Percentiles rank a stretch among this genome's conserved stretches.
phyloP scores from a whole-genome alignment of 352 stramenopile species.

The Phytophthora vignae region DNA sequence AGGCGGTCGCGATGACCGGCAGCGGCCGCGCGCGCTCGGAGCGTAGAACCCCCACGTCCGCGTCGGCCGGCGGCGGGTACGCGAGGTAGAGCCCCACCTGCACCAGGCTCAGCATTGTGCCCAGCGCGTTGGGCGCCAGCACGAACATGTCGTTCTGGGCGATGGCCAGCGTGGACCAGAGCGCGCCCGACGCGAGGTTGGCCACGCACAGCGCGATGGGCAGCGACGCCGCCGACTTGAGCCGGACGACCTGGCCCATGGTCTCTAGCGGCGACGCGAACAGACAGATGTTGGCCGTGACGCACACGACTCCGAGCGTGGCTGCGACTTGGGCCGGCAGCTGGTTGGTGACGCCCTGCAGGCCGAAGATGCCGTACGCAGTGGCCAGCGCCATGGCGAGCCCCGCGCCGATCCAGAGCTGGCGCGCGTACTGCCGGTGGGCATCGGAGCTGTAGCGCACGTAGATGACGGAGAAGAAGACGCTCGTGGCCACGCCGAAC shows the following conservation, averaged over 20 bases:
- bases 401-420: conserved; percentile 18
- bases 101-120: conserved; percentile 33
- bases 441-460: conserved; percentile 27
- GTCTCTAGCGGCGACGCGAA: conserved; percentile 42
- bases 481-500: conserved; percentile 35
- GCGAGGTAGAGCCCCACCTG: conserved; percentile 47
- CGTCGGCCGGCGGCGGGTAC: conserved; percentile 28
- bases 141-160: conserved; percentile 40
- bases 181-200: conserved; percentile 25
- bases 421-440: conserved; percentile 17
- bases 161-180: conserved; percentile 34
- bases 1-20: conserved; percentile 15
- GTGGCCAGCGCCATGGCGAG: conserved; percentile 22
- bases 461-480: conserved; percentile 44
- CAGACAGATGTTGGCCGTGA: conserved; percentile 34
- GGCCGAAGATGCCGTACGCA: conserved; percentile 26
- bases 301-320: conserved; percentile 36
- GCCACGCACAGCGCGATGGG: conserved; percentile 41
- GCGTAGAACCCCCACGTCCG: conserved; percentile 5
- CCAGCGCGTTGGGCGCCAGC: conserved; percentile 38
- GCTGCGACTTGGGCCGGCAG: conserved; percentile 15
- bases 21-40: conserved; percentile 9
- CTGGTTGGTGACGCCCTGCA: conserved; percentile 33
- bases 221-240: conserved; percentile 37
- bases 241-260: conserved; percentile 34